phyloP scores from a whole-genome alignment of 2,329 filamentous ascomycete genomes.

The Neodidymelliopsis sp. region DNA sequence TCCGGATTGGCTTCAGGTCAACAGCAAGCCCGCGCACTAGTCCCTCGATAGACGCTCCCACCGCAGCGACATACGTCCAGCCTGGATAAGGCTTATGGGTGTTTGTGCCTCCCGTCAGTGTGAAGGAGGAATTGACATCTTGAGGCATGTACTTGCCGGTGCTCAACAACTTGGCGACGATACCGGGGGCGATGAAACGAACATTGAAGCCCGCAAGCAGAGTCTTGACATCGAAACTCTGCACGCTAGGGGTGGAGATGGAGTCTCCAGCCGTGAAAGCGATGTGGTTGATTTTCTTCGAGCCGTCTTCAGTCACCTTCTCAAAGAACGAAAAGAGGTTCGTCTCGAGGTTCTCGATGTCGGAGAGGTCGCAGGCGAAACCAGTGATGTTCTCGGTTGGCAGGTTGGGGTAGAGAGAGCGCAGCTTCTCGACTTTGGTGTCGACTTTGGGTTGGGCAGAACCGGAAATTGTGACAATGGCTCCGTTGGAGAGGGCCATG shows the following conservation, averaged over 20 bases:
- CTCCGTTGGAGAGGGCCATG: slow-evolving; percentile 63
- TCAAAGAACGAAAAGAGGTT: slow-evolving; percentile 39
- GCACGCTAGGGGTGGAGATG: slow-evolving; percentile 27
- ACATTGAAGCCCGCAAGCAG: slow-evolving; percentile 38
- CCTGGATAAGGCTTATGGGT: slow-evolving; percentile 44
- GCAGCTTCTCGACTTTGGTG: slow-evolving; percentile 57
- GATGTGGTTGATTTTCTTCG: slow-evolving; percentile 44
- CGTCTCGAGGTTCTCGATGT: slow-evolving; percentile 35
- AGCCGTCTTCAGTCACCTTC: slow-evolving; percentile 34
- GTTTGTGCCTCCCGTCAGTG: slow-evolving; percentile 51
- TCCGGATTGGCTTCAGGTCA: slow-evolving; percentile 53
- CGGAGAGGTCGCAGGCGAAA: slow-evolving; percentile 37
- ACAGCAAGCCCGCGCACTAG: slow-evolving; percentile 50
- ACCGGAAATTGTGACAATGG: slow-evolving; percentile 65
- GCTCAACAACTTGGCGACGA: slow-evolving; percentile 52
- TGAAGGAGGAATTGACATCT: slow-evolving; percentile 45
- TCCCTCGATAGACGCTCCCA: slow-evolving; percentile 39
- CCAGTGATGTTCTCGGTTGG: slow-evolving; percentile 30
- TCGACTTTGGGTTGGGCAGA: slow-evolving; percentile 62
- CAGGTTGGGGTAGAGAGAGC: slow-evolving; percentile 48
- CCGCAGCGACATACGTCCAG: slow-evolving; percentile 41
- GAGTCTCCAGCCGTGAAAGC: slow-evolving; percentile 41
- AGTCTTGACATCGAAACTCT: slow-evolving; percentile 32
- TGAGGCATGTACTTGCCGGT: slow-evolving; percentile 45
- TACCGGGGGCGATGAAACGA: slow-evolving; percentile 44